A percentile compares a stretch with the other conserved stretches of the same genome.
These are phyloP conservation scores for Tylopilus felleus DNA, from an alignment of 768 basidiomycete genomes.

Conservation along the genomic window DNA sequence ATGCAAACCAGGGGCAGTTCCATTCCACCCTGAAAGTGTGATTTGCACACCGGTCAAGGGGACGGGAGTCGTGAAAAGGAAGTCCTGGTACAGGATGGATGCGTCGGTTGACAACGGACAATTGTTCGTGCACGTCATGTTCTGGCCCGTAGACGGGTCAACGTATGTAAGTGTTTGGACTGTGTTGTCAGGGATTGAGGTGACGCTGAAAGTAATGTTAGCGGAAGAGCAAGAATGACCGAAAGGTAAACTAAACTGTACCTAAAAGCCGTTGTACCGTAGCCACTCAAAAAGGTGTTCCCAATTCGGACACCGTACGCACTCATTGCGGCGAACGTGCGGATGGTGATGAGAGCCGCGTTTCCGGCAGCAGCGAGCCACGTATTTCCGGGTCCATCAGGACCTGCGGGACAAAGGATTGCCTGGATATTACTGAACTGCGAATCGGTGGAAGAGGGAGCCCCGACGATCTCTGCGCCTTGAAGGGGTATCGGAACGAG, in stretches of 20 bases:
- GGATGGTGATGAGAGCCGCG: constrained; percentile 69
- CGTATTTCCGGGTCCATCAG: constrained; percentile 72
- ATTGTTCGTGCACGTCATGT: constrained; percentile 66
- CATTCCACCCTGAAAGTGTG: constrained; percentile 72
- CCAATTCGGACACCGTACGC: constrained; percentile 84
- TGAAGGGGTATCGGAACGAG: constrained; percentile 76
- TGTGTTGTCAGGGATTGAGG: constrained; percentile 85
- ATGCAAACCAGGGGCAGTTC: constrained; percentile 78
- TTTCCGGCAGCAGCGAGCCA: constrained; percentile 82
- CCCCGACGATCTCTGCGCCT: constrained; percentile 53
- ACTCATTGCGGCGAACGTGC: constrained; percentile 69
- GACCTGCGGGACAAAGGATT: constrained; percentile 84
- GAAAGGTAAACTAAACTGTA: constrained; percentile 28
- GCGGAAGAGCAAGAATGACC: constrained; percentile 6
- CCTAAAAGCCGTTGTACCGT: constrained; percentile 89
- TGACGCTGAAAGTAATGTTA: constrained; percentile 51
- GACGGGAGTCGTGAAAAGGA: constrained; percentile 64
- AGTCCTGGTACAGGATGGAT: constrained; percentile 86
- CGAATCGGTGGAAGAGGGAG: constrained; percentile 57
- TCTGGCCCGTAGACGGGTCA: constrained; percentile 72
- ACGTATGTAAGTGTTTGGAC: constrained; percentile 74
- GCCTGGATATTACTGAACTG: constrained; percentile 61
- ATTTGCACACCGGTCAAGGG: constrained; percentile 89
- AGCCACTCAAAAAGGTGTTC: constrained; percentile 79
- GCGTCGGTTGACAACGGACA: constrained; percentile 83